phyloP scores from a whole-genome alignment of 2,329 filamentous ascomycete species.

The Cercospora nicotianae region DNA sequence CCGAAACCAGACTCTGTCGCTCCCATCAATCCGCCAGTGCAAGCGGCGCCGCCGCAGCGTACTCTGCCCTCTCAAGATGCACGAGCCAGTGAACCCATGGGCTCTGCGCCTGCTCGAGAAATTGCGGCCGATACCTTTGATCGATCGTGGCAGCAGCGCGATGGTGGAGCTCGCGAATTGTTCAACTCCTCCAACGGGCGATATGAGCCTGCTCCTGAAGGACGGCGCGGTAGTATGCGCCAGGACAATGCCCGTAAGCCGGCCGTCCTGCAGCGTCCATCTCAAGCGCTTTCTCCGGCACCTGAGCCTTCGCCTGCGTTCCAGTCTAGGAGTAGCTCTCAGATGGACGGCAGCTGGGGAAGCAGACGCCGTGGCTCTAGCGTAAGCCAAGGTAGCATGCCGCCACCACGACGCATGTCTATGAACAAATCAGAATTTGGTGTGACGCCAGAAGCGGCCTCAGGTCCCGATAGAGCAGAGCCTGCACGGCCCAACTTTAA shows the following conservation, averaged over 20 bases:
- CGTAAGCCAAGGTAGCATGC: slow-evolving; percentile 80
- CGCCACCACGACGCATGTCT: slow-evolving; percentile 64
- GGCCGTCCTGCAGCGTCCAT: slow-evolving; percentile 73
- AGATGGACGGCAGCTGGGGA: slow-evolving; percentile 67
- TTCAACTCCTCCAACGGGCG: slow-evolving; percentile 95
- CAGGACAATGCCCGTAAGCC: slow-evolving; percentile 71
- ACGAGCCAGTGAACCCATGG: slow-evolving; percentile 56
- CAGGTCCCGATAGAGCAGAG: slow-evolving; percentile 26
- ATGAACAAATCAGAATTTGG: slow-evolving; percentile 46
- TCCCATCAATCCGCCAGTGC: slow-evolving; percentile 61
- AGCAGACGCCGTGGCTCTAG: slow-evolving; percentile 78
- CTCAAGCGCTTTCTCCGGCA: slow-evolving; percentile 63
- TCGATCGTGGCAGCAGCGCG: slow-evolving; percentile 73
- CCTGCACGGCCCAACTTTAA: slow-evolving; percentile 28
- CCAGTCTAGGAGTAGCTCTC: slow-evolving; percentile 69
- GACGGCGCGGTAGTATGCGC: slow-evolving; percentile 67
- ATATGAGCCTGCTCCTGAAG: slow-evolving; percentile 82
- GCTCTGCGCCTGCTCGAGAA: slow-evolving; percentile 66
- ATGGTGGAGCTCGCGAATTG: slow-evolving; percentile 69
- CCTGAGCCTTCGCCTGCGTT: slow-evolving; percentile 80
- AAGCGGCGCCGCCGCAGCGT: slow-evolving; percentile 40
- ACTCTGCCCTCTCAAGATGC: slow-evolving; percentile 55
- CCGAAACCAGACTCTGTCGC: slow-evolving; percentile 82
- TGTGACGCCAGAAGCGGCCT: slow-evolving; percentile 20
- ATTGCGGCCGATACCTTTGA: slow-evolving; percentile 94